Evolutionary conservation across 2,329 filamentous ascomycete species (phyloP).

Genomic region (Fusarium sambucinum): DNA sequence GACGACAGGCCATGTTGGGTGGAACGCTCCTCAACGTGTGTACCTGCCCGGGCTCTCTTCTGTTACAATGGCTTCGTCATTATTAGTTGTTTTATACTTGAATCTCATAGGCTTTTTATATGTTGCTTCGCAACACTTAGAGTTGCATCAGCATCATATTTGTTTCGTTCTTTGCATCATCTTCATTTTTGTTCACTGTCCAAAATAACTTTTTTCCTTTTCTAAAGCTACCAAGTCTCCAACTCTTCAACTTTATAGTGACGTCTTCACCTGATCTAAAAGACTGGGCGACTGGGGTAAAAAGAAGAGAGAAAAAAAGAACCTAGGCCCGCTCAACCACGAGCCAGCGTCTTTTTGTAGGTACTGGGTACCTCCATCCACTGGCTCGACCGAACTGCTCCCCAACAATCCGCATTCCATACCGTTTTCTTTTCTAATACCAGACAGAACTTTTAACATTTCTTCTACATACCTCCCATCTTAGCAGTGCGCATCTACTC

Average conservation of each 20-base stretch:
- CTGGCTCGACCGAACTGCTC: slow-evolving; percentile 21
- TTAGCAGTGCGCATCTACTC: not conserved
- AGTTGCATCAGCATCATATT: not conserved
- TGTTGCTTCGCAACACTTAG: not conserved
- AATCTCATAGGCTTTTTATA: slow-evolving; percentile 9
- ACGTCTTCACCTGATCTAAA: slow-evolving; percentile 38
- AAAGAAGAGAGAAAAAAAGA: slow-evolving; percentile 27
- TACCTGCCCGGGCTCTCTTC: not conserved
- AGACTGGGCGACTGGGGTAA: slow-evolving; percentile 22
- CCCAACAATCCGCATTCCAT: slow-evolving; percentile 42
- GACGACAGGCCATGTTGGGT: slow-evolving; percentile 30
- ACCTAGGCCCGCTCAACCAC: slow-evolving; percentile 25
- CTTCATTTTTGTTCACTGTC: not conserved
- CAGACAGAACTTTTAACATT: slow-evolving; percentile 14
- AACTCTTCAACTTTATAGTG: slow-evolving; percentile 24
- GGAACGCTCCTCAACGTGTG: slow-evolving; percentile 27
- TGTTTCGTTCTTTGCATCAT: slow-evolving; percentile 1
- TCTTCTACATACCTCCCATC: slow-evolving; percentile 23
- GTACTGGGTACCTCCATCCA: slow-evolving; percentile 34
- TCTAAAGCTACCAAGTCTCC: not conserved
- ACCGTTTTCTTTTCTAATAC: slow-evolving; percentile 23
- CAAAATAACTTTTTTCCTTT: not conserved
- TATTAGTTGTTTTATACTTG: slow-evolving; percentile 11
- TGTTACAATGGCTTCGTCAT: slow-evolving; percentile 37
- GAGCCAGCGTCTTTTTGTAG: slow-evolving; percentile 24